Evolutionary conservation across 2,329 filamentous ascomycete genomes (phyloP).

Genomic region (Parastagonospora nodorum): DNA sequence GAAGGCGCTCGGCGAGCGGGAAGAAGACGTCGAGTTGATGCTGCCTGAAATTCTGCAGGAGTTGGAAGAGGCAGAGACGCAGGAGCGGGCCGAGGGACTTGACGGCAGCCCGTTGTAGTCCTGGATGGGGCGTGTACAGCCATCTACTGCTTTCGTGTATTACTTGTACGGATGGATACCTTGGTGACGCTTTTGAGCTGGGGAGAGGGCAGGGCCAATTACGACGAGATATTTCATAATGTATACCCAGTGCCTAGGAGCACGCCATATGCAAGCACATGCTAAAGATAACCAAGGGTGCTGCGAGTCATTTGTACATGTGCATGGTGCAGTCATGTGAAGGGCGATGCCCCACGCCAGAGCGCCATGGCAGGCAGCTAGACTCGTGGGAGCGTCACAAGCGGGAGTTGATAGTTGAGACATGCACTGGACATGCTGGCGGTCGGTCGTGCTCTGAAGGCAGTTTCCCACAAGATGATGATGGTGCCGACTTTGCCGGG

Average conservation of each 20-base stretch:
- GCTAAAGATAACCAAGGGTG: background rate
- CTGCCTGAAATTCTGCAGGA: constrained; percentile 56
- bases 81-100: constrained; percentile 42
- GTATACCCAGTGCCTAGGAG: constrained; percentile 1
- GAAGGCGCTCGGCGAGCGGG: constrained; percentile 69
- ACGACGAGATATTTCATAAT: constrained; percentile 8
- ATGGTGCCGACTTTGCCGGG: background rate
- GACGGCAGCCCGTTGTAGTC: constrained; percentile 38
- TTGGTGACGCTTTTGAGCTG: background rate
- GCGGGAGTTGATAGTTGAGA: background rate
- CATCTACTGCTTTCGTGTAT: background rate
- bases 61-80: constrained; percentile 54
- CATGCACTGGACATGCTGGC: background rate
- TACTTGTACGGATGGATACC: background rate
- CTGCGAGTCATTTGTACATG: constrained; percentile 5
- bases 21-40: constrained; percentile 71
- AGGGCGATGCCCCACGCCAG: constrained; percentile 2
- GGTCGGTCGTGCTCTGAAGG: no score
- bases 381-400: background rate
- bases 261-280: constrained; percentile 5
- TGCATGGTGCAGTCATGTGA: background rate
- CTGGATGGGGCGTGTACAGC: background rate
- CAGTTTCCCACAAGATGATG: background rate
- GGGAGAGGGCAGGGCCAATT: background rate
- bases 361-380: background rate